A percentile compares a stretch with the other conserved stretches of the same genome.
Evolutionary conservation across 2,329 filamentous ascomycete species (phyloP).

Genomic region (Colletotrichum paranaense): DNA sequence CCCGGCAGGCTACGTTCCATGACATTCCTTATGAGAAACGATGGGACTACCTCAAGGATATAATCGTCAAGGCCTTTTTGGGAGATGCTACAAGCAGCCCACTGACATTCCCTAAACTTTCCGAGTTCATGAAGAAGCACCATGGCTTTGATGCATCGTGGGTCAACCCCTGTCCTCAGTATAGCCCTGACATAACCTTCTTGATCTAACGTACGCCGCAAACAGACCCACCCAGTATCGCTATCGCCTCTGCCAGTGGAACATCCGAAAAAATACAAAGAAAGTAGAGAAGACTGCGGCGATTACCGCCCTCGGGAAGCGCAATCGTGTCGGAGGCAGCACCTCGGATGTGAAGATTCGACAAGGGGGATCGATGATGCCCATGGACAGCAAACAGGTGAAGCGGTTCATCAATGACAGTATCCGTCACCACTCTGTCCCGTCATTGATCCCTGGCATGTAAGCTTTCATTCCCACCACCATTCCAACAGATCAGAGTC

Average conservation of each 20-base stretch:
- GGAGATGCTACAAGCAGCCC: neutral
- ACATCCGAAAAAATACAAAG: neutral
- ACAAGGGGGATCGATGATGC: conserved; percentile 32
- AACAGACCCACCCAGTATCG: neutral
- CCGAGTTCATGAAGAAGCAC: neutral
- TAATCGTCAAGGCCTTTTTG: neutral
- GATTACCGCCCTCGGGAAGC: conserved; percentile 35
- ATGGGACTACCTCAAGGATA: neutral
- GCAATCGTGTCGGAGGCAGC: conserved; percentile 9
- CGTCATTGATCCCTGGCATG: neutral
- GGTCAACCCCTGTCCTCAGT: neutral
- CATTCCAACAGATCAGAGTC: neutral
- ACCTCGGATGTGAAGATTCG: conserved; percentile 27
- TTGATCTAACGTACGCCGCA: neutral
- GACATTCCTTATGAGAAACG: neutral
- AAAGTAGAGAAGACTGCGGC: conserved; percentile 34
- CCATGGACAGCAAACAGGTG: conserved; percentile 38
- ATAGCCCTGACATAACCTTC: neutral
- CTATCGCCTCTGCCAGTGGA: neutral
- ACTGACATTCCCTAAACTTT: neutral
- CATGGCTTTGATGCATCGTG: neutral
- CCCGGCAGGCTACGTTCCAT: neutral
- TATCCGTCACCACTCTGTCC: conserved; percentile 16
- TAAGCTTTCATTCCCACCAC: neutral
- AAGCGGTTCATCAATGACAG: conserved; percentile 36